Evolutionary conservation across 2,329 filamentous ascomycete species (phyloP), one percentile per base, ranked within the genome.

Genomic region (Aureobasidium sp.): DNA sequence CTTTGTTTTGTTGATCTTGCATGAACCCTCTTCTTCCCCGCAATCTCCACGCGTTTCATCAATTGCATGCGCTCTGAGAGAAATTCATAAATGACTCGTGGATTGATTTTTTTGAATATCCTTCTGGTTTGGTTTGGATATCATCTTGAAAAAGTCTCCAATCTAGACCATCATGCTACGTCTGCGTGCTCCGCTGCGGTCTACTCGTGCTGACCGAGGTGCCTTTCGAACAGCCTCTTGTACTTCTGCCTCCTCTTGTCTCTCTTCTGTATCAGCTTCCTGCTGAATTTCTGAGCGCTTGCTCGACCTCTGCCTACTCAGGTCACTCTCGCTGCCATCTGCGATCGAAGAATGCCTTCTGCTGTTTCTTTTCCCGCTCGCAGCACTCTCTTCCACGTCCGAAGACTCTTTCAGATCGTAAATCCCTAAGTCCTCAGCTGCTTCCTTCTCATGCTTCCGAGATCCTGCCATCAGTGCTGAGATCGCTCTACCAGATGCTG

Each of bases 361-460:
- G 32, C 44, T 62, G 39, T 48, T 50, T 49, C 51, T 45, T n/a
- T 49, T 47, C 29, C 50, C 42, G n/a, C 29, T 34, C 7, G 25
- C 27, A 16, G 16, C 11, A 53, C 27, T 36, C 21, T 61, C 50
- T 25, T 48, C 42, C 29, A 50, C 37, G 9, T 47, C 54, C 13
- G 71, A 71, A 0, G 68, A 67, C 10, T 72, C 68, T 39, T 69
- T 71, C 64, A 73, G 71, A 16, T 72, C 70, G 61, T 73, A 72
- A 3, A 74, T 48, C 14, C 71, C 70, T 21, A 71, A 45, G 11
- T 72, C 71, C 27, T 70, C 66, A 21, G 32, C 13, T 11, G 11
- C 34, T 16, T 45, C 39, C 8, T 42, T 30, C 27, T 61, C 61
- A 4, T 63, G 42, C 14, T 48, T 60, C 7, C 39, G 36, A 3